A percentile compares a stretch with the other conserved stretches of the same genome.
Conservation (phyloP, 2,329 filamentous ascomycete species). For the Fusarium mexicanum region DNA sequence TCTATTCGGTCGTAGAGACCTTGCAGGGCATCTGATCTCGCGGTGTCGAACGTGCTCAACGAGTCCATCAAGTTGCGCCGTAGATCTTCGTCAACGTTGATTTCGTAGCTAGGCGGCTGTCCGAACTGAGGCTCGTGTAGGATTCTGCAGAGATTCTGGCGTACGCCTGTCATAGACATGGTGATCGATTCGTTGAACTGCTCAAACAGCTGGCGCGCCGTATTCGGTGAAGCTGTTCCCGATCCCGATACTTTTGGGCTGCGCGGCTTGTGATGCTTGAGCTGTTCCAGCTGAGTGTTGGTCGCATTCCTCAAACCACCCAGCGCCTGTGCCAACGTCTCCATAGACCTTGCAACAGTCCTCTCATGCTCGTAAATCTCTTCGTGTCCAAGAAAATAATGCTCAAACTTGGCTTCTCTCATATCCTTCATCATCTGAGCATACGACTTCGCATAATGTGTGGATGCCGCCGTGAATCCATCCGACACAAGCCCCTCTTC, state of each 20-base stretch:
- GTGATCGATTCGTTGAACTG: slow-evolving; percentile 30
- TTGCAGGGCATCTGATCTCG: slow-evolving; percentile 82
- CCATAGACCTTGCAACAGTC: slow-evolving; percentile 82
- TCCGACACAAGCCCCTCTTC: slow-evolving; percentile 78
- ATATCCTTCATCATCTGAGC: slow-evolving; percentile 78
- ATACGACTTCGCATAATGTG: slow-evolving; percentile 73
- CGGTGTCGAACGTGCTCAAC: slow-evolving; percentile 92
- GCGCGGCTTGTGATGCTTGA: slow-evolving; percentile 56
- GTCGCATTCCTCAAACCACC: slow-evolving; percentile 91
- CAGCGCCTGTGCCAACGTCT: slow-evolving; percentile 85
- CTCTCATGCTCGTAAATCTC: slow-evolving; percentile 81
- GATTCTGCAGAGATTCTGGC: slow-evolving; percentile 24
- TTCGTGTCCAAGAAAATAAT: slow-evolving; percentile 83
- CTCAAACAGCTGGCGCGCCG: slow-evolving; percentile 24
- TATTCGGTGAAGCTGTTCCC: not conserved
- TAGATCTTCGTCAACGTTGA: slow-evolving; percentile 79
- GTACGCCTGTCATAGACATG: slow-evolving; percentile 21
- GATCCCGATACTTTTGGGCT: rapidly evolving
- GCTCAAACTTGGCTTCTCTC: slow-evolving; percentile 87
- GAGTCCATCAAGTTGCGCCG: slow-evolving; percentile 80
- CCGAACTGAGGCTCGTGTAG: slow-evolving; percentile 43
- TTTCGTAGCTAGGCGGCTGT: slow-evolving; percentile 55
- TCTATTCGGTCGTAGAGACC: slow-evolving; percentile 84
- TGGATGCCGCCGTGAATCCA: slow-evolving; percentile 69
- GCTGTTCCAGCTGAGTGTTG: slow-evolving; percentile 84